Percentiles rank a stretch among this genome's conserved stretches.
phyloP scores from a whole-genome alignment of 306 rosid genomes.

The Rubus parviflorus region DNA sequence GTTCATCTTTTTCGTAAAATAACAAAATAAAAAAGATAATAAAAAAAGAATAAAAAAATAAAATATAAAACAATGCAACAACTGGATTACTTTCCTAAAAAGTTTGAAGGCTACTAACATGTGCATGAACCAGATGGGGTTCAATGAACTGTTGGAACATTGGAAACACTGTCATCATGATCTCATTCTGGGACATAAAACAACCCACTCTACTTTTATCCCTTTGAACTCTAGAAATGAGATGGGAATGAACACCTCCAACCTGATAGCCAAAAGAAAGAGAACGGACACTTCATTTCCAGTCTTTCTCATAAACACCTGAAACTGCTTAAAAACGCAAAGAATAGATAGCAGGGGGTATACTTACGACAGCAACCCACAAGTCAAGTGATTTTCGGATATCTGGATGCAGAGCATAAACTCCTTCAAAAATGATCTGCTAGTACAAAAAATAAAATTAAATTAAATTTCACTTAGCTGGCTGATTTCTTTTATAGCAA shows the following conservation, averaged over 20 bases:
- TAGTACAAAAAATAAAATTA: constrained; percentile 21
- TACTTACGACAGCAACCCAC: constrained; percentile 95
- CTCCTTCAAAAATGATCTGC: constrained; percentile 97
- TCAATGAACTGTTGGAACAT: constrained; percentile 98
- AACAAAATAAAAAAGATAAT: background rate
- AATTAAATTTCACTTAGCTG: constrained; percentile 19
- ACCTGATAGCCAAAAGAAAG: constrained; percentile 45
- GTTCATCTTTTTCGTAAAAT: background rate
- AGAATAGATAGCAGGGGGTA: constrained; percentile 15
- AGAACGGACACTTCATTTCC: background rate
- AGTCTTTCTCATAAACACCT: constrained; percentile 16
- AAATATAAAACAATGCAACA: background rate
- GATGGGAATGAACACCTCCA: constrained; percentile 99
- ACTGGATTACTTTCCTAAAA: background rate
- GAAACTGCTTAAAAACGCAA: constrained; percentile 2
- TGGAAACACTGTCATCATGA: constrained; percentile 95
- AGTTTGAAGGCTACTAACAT: constrained; percentile 57
- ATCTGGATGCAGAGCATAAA: constrained; percentile 96
- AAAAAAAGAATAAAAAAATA: too few species aligned
- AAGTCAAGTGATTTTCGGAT: constrained; percentile 88
- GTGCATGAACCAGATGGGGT: constrained; percentile 98
- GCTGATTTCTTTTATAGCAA: background rate
- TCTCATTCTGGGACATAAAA: constrained; percentile 91
- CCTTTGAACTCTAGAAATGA: constrained; percentile 97
- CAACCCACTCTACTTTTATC: constrained; percentile 93